Conservation (phyloP, 2,329 filamentous ascomycete genomes). For the Fusarium sulawesiense region DNA sequence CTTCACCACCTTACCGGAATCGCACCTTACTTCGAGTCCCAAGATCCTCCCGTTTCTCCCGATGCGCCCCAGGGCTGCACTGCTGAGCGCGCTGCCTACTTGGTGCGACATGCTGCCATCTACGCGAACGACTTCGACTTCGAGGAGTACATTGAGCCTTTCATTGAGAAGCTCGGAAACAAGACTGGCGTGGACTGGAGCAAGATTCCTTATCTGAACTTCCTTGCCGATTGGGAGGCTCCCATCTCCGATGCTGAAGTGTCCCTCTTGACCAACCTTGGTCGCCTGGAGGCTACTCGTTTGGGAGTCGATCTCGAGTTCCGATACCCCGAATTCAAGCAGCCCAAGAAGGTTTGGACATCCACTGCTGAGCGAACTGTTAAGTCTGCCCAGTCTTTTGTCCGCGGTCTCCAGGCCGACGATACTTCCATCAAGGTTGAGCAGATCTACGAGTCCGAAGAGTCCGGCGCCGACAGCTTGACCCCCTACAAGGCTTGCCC, state of each 20-base stretch:
- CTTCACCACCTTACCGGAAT: constrained; percentile 67
- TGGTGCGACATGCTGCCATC: constrained; percentile 69
- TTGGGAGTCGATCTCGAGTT: constrained; percentile 69
- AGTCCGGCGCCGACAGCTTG: constrained; percentile 68
- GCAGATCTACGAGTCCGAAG: constrained; percentile 65
- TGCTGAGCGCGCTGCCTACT: constrained; percentile 63
- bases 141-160: constrained; percentile 67
- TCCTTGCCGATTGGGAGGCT: constrained; percentile 66
- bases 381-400: constrained; percentile 68
- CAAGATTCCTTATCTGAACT: constrained; percentile 65
- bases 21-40: constrained; percentile 67
- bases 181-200: constrained; percentile 66
- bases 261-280: constrained; percentile 70
- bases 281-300: constrained; percentile 69
- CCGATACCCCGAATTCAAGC: constrained; percentile 65
- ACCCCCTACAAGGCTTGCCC: constrained; percentile 75
- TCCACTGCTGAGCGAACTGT: constrained; percentile 71
- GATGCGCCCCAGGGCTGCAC: constrained; percentile 62
- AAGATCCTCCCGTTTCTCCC: constrained; percentile 55
- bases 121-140: constrained; percentile 71
- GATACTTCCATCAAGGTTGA: constrained; percentile 66
- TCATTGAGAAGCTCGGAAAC: constrained; percentile 68
- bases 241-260: constrained; percentile 68
- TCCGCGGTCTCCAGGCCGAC: constrained; percentile 65
- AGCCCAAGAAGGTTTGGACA: constrained; percentile 69